Evolutionary conservation across 208 protist species (phyloP), one percentile per base, ranked within the genome.

Genomic region (Endotrypanum monterogeii): DNA sequence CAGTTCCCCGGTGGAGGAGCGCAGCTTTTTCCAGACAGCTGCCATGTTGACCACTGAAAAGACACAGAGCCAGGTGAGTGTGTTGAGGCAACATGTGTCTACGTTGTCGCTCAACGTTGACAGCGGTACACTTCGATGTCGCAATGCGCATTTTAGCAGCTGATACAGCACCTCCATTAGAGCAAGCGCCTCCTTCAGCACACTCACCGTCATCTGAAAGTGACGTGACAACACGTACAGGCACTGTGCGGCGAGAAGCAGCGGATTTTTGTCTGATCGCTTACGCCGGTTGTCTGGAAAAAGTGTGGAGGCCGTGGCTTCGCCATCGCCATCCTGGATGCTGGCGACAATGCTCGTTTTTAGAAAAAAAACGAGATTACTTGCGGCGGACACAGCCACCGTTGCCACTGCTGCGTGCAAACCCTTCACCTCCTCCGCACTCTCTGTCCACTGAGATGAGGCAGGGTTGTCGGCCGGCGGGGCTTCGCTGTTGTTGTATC

Each of bases 211-310:
- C 84, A 94, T 84, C 79, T 97, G 93, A 67, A 95, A 97, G 79
- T 97, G 90, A 20, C 90, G 89, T 32, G 93, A 95, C 58, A 97
- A 62, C 16, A 97, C 80, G 46, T 91, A 91, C 5, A 97, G 79
- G 65, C 86, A 94, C 87, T 97, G 90, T 16, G 89, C 87, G 0
- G 89, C 83, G 39, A 94, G 51, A 70, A 96, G 78, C 62, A 89
- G 61, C 2, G 90, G 80, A 52, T 87, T 91, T 57, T 72, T 65
- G 69, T 50, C 56, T 16, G 50, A 11, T 28, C 73, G 75, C 58
- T 72, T 76, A 25, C 68, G 69, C 37, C 68, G 58, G 51, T 25
- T 63, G 56, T 74, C 71, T 9, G 46, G 39, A 41, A 79, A 75
- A n/a, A 76, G 52, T 57, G 46, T 66, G 55, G 65, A 66, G 9